These are phyloP conservation scores for Sechiopsis laciniata DNA, from an alignment of 306 rosid genomes.

Conservation along the genomic window DNA sequence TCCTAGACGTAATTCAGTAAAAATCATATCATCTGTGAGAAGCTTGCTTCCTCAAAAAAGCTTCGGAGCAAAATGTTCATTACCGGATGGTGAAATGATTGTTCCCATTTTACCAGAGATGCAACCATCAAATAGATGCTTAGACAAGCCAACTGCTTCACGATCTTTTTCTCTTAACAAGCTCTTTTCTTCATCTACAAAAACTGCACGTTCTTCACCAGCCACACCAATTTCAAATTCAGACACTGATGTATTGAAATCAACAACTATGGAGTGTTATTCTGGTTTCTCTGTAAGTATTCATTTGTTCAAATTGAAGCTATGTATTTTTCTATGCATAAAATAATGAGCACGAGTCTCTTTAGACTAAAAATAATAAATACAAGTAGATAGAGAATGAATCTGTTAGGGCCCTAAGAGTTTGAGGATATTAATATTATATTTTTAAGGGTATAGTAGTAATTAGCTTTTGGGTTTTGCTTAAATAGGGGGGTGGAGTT, in stretches of 20 bases:
- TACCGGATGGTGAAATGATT: slow-evolving; percentile 49
- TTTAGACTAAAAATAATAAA: too few species aligned
- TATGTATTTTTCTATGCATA: too few species aligned
- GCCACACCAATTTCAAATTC: slow-evolving; percentile 58
- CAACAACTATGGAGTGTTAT: slow-evolving; percentile 34
- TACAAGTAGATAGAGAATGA: too few species aligned
- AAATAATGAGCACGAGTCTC: too few species aligned
- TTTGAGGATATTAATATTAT: too few species aligned
- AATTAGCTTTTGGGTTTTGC: too few species aligned
- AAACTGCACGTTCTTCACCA: slow-evolving; percentile 58
- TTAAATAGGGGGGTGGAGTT: too few species aligned
- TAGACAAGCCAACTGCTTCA: slow-evolving; percentile 50
- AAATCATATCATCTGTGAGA: slow-evolving; percentile 46
- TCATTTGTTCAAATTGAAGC: not conserved
- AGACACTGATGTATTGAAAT: slow-evolving; percentile 31
- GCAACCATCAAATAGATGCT: slow-evolving; percentile 35
- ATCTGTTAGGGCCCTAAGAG: too few species aligned
- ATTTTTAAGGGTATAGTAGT: too few species aligned
- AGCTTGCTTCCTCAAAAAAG: slow-evolving; percentile 54
- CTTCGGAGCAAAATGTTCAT: slow-evolving; percentile 35
- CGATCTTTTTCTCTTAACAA: slow-evolving; percentile 60
- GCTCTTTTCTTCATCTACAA: slow-evolving; percentile 45
- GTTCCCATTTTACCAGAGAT: slow-evolving; percentile 57
- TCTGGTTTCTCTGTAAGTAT: slow-evolving; percentile 47
- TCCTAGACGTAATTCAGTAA: slow-evolving; percentile 59